phyloP scores from a whole-genome alignment of 177 flowering plant genomes.

The Vitis hybrid region DNA sequence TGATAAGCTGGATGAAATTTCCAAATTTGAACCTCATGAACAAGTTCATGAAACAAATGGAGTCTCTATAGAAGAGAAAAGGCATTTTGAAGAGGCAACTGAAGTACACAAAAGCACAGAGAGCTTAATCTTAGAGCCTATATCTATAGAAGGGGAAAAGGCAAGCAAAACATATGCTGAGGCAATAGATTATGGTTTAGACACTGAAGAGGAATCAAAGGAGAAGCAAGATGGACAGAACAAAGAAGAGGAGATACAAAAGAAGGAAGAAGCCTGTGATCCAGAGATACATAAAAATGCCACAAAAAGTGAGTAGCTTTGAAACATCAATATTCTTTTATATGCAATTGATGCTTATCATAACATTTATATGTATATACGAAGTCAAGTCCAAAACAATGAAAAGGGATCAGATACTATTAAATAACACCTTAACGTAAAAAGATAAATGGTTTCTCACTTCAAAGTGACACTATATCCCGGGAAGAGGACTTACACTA shows the following conservation, averaged over 20 bases:
- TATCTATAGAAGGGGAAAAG: slow-evolving; percentile 6
- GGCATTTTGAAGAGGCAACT: slow-evolving; percentile 11
- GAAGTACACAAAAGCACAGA: slow-evolving; percentile 15
- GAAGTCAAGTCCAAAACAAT: too few relatives aligned
- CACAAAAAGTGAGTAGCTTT: slow-evolving; percentile 9
- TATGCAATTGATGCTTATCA: neutral
- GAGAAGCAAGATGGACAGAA: neutral
- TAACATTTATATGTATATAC: too few relatives aligned
- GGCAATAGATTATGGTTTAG: neutral
- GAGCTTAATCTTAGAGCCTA: slow-evolving; percentile 9
- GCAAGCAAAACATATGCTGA: slow-evolving; percentile 1
- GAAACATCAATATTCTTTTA: neutral
- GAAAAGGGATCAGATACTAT: too few relatives aligned
- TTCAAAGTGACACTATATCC: neutral
- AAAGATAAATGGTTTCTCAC: neutral
- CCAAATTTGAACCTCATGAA: slow-evolving; percentile 10
- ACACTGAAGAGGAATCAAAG: slow-evolving; percentile 1
- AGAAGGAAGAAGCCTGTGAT: slow-evolving; percentile 5
- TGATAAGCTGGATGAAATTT: slow-evolving; percentile 5
- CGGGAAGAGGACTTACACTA: neutral
- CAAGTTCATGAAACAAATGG: slow-evolving; percentile 5
- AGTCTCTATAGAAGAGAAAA: slow-evolving; percentile 17
- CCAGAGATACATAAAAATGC: neutral
- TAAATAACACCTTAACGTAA: neutral
- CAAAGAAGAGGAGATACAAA: slow-evolving; percentile 6